Percentiles rank a stretch among this genome's conserved stretches.
phyloP scores from a whole-genome alignment of 108 stramenopile genomes.

The Parietichytrium sp. region DNA sequence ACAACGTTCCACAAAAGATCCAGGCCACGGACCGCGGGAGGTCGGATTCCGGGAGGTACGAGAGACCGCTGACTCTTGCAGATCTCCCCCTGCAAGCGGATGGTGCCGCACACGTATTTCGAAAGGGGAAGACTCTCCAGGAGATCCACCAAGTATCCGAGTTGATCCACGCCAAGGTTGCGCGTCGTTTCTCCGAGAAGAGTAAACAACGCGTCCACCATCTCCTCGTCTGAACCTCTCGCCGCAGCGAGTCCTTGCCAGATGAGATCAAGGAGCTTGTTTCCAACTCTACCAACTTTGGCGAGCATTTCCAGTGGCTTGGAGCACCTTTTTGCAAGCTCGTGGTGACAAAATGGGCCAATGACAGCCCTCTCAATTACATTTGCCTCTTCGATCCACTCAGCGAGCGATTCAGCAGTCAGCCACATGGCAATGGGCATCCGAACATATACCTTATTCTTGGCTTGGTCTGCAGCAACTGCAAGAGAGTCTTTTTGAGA shows the following conservation, averaged over 20 bases:
- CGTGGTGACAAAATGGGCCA: background rate
- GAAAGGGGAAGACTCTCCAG: no score
- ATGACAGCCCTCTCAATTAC: conserved; percentile 1
- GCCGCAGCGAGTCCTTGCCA: background rate
- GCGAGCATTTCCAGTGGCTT: background rate
- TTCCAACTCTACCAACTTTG: background rate
- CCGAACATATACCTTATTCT: background rate
- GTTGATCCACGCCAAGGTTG: background rate
- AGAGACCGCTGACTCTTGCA: background rate
- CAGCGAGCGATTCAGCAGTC: background rate
- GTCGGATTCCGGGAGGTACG: background rate
- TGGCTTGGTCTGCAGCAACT: no score
- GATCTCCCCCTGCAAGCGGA: background rate
- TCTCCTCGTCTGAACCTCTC: conserved; percentile 6
- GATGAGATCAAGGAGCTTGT: background rate
- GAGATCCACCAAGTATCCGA: background rate
- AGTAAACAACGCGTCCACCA: background rate
- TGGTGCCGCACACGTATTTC: no score
- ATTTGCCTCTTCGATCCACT: background rate
- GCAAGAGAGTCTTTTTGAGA: no score
- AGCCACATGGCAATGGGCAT: background rate
- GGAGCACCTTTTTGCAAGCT: background rate
- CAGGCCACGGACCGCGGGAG: background rate
- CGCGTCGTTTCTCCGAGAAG: background rate
- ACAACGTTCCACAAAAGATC: background rate